Evolutionary conservation across 176 grass and related monocot genomes (phyloP).

Genomic region (Tillandsia fasciculata): DNA sequence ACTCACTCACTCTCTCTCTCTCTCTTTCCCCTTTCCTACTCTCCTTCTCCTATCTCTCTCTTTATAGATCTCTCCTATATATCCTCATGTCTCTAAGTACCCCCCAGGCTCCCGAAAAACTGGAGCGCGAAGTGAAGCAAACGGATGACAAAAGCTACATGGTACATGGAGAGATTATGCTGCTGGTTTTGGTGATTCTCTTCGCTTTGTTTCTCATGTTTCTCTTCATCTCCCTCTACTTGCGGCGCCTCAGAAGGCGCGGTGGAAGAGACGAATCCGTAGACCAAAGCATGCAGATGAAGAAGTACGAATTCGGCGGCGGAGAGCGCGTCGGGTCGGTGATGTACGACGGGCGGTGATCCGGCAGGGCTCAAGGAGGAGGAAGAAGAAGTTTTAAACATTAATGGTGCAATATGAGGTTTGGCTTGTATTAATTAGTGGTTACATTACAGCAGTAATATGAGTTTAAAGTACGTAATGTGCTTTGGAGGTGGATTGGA

Average conservation of each 20-base stretch:
- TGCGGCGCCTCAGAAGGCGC: neutral
- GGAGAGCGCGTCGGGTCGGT: neutral
- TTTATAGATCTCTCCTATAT: neutral
- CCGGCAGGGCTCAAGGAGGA: neutral
- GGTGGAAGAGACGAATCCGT: neutral
- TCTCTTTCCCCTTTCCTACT: neutral
- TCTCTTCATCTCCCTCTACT: neutral
- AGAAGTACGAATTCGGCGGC: neutral
- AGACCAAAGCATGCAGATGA: neutral
- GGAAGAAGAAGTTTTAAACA: too few species aligned
- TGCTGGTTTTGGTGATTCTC: slow-evolving; percentile 23
- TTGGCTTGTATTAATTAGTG: too few species aligned
- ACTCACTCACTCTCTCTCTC: neutral
- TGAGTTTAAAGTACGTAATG: too few species aligned
- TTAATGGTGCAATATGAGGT: too few species aligned
- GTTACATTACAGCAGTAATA: too few species aligned
- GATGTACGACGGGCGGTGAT: neutral
- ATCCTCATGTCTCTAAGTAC: neutral
- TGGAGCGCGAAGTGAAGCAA: neutral
- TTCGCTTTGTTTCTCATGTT: slow-evolving; percentile 7
- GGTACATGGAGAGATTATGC: slow-evolving; percentile 21
- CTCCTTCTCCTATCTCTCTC: neutral
- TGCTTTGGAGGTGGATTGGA: too few species aligned
- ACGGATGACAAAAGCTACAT: slow-evolving; percentile 29
- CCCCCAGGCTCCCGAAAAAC: slow-evolving; percentile 5